These are phyloP conservation scores for Cladosporium austrohemisphaericum DNA, from an alignment of 2,329 filamentous ascomycete genomes.

Conservation along the genomic window DNA sequence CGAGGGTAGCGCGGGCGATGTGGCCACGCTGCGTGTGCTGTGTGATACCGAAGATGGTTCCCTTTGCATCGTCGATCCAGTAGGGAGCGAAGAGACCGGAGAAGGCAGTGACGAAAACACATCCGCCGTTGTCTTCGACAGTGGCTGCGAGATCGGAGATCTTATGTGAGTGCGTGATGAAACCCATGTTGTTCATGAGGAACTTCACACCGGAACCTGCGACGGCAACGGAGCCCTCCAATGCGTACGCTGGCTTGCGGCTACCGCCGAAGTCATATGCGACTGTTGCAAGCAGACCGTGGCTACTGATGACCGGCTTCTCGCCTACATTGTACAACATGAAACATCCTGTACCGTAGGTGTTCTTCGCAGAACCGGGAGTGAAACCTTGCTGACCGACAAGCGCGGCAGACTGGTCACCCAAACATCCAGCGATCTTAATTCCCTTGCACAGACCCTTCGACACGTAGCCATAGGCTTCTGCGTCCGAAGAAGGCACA, in stretches of 20 bases:
- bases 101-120: constrained; percentile 84
- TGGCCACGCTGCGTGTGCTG: constrained; percentile 78
- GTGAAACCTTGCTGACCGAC: constrained; percentile 69
- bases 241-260: constrained; percentile 61
- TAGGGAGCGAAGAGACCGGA: constrained; percentile 88
- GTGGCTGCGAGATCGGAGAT: constrained; percentile 62
- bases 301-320: constrained; percentile 74
- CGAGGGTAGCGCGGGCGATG: constrained; percentile 78
- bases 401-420: constrained; percentile 81
- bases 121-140: constrained; percentile 73
- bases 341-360: constrained; percentile 83
- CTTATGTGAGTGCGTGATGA: constrained; percentile 61
- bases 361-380: constrained; percentile 79
- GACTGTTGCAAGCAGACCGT: constrained; percentile 76
- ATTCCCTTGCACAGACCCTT: constrained; percentile 62
- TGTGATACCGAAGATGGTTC: constrained; percentile 82
- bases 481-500: constrained; percentile 69
- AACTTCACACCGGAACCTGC: constrained; percentile 59
- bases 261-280: constrained; percentile 69
- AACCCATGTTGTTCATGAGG: constrained; percentile 55
- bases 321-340: constrained; percentile 79
- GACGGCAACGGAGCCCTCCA: constrained; percentile 77
- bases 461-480: constrained; percentile 60
- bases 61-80: constrained; percentile 90
- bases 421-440: constrained; percentile 74